Evolutionary conservation across 1,284 basidiomycete genomes (phyloP).

Genomic region (Peniophora sp.): DNA sequence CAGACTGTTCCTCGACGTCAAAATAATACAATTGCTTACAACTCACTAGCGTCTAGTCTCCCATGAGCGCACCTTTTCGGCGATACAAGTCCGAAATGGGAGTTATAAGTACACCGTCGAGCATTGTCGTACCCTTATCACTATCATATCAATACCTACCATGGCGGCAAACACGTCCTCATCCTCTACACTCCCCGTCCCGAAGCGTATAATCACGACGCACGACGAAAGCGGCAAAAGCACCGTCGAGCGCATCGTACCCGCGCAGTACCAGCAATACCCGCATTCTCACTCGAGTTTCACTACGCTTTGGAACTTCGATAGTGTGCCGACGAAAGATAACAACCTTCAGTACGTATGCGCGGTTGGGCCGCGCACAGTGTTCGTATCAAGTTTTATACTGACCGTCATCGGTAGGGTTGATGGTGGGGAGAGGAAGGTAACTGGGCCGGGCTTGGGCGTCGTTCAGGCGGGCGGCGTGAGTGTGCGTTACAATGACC

Average conservation of each 20-base stretch:
- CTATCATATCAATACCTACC: no score
- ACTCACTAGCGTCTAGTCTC: no score
- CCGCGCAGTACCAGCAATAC: neutral
- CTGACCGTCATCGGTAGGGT: conserved; percentile 22
- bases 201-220: conserved; percentile 42
- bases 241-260: conserved; percentile 19
- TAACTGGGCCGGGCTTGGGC: conserved; percentile 29
- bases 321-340: conserved; percentile 43
- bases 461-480: conserved; percentile 40
- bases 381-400: neutral
- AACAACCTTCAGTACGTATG: conserved; percentile 36
- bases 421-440: conserved; percentile 37
- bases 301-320: conserved; percentile 19
- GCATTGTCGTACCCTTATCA: no score
- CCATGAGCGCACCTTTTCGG: no score
- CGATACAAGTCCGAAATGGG: no score
- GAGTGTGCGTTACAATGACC: conserved; percentile 45
- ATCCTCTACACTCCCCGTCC: conserved; percentile 12
- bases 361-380: no score
- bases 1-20: neutral
- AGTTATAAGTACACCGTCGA: no score
- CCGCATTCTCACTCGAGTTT: neutral
- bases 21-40: no score
- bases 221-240: conserved; percentile 25
- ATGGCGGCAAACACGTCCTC: no score